Evolutionary conservation across 345 rosid species (phyloP), one percentile per base, ranked within the genome.

Genomic region (Salix suchowensis): DNA sequence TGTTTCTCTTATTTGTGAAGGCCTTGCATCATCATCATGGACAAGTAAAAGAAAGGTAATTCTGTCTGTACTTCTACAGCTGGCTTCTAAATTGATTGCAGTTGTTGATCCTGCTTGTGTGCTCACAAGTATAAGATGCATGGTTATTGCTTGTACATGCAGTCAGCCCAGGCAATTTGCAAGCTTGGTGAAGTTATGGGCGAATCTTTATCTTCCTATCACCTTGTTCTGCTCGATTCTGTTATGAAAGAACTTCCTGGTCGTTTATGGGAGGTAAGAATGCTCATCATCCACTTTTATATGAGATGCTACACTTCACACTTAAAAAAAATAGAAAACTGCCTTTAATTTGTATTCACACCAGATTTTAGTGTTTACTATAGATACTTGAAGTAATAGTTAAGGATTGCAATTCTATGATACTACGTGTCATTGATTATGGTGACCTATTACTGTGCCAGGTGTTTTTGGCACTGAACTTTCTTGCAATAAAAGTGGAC

Each of bases 181-280:
- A 91, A 91, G 87, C 93, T 95, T 50, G 73, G 88, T 76, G 97
- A 91, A 80, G 89, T 93, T 86, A 84, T 95, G 86, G 97, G 94
- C 71, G 94, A 91, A 78, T 88, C 95, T 39, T 78, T 95, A 78
- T 95, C 97, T 37, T 80, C 93, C 55, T 76, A 84, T 79, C 87
- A 91, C 75, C 82, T 67, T 74, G 78, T 76, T 76, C 86, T 95
- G 77, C 89, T 93, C 65, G 82, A 86, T 16, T 86, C 92, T 78
- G 91, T 93, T 50, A 72, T 88, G 85, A 88, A 88, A 83, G 98
- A 95, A 85, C 73, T 95, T 79, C 98, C 93, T 48, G 97, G 97
- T 76, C 97, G 92, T 69, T 78, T 95, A 76, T 95, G 98, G 98
- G 97, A 95, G 97, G 98, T 94, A 72, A 14, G 79, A 58, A 23